phyloP scores from a whole-genome alignment of 805 yeast species.

The Grigorovia jiainica region DNA sequence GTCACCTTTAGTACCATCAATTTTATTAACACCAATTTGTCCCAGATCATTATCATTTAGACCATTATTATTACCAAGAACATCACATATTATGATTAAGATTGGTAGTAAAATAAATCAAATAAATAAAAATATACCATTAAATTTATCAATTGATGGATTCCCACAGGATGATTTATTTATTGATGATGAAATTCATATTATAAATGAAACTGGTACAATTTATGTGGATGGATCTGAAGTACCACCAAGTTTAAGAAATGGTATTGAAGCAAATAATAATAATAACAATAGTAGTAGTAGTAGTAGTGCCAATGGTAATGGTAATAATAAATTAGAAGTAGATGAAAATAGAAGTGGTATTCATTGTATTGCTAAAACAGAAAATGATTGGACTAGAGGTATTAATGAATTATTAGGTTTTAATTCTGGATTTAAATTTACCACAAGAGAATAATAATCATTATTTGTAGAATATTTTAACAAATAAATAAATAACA shows the following conservation, averaged over 20 bases:
- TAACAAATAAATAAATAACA: background rate
- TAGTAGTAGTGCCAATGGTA: background rate
- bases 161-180: constrained; percentile 57
- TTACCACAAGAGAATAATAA: constrained; percentile 16
- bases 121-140: constrained; percentile 29
- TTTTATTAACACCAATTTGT: constrained; percentile 80
- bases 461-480: constrained; percentile 10
- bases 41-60: constrained; percentile 87
- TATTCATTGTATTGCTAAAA: constrained; percentile 78
- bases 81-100: constrained; percentile 61
- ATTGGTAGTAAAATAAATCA: constrained; percentile 41
- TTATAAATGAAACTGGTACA: constrained; percentile 56
- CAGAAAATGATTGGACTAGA: constrained; percentile 83
- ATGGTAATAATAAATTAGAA: constrained; percentile 16
- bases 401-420: constrained; percentile 85
- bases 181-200: constrained; percentile 74
- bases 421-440: constrained; percentile 74
- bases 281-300: background rate
- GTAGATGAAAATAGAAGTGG: constrained; percentile 35
- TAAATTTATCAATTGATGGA: constrained; percentile 76
- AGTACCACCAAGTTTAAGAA: constrained; percentile 23
- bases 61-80: constrained; percentile 73
- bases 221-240: constrained; percentile 44
- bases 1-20: constrained; percentile 78
- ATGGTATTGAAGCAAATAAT: background rate